These are phyloP conservation scores for Quercus phellos DNA, from an alignment of 331 rosid species.

Conservation along the genomic window DNA sequence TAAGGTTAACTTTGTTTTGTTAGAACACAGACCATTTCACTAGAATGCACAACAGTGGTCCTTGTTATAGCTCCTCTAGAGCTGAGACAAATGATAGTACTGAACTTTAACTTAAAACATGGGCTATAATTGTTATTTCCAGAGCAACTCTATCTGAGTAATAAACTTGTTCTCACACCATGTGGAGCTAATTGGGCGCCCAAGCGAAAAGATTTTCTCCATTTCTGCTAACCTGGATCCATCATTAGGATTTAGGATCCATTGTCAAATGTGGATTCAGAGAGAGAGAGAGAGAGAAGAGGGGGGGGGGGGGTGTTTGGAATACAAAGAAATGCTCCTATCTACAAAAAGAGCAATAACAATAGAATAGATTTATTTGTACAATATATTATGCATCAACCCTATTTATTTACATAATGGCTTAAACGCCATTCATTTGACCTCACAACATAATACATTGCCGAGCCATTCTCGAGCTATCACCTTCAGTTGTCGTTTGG, in stretches of 20 bases:
- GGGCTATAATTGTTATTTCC: no score
- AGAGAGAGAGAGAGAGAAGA: background rate
- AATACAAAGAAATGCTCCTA: background rate
- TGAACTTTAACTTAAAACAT: no score
- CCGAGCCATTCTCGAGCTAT: conserved; percentile 24
- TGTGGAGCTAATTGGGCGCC: no score
- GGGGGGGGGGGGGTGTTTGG: background rate
- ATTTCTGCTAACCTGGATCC: background rate
- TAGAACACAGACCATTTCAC: no score
- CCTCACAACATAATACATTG: conserved; percentile 13
- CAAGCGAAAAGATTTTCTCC: no score
- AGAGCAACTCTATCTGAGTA: no score
- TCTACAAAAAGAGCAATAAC: conserved; percentile 24
- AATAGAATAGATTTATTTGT: conserved; percentile 32
- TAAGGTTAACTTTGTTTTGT: no score
- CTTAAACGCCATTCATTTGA: conserved; percentile 24
- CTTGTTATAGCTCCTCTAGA: no score
- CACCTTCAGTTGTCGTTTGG: conserved; percentile 23
- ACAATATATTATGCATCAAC: conserved; percentile 42
- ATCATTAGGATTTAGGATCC: background rate
- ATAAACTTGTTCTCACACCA: no score
- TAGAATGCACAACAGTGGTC: no score
- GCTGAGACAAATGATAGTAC: no score
- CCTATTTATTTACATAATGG: conserved; percentile 68
- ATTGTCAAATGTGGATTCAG: background rate